Evolutionary conservation across 2,329 filamentous ascomycete species (phyloP), one percentile per base, ranked within the genome.

Genomic region (Penicillium glabrum): DNA sequence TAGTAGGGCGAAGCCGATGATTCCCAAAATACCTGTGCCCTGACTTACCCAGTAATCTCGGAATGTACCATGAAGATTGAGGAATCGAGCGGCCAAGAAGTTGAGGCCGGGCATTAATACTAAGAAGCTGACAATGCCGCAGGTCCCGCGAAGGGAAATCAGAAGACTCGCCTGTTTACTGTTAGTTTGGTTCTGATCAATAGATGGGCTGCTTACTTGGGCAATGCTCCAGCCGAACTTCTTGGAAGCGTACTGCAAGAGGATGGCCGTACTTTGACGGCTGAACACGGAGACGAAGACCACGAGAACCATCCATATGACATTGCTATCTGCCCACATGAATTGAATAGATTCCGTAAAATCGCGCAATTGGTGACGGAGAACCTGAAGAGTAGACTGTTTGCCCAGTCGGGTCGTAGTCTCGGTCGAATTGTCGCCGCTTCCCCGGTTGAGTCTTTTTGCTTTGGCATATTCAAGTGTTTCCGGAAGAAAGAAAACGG

Each of bases 191-290:
- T 41, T 23, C n/a, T 19, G n/a, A 27, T 6, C 14, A n/a, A 16
- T 16, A 23, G 16, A n/a, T 1, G 14, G 24, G 39, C 4, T 21
- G 53, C 65, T 39, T 65, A 70, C 69, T 39, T 61, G 51, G 33
- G 62, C 57, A 45, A 71, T 63, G 37, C 58, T 69, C 70, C 70
- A 72, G 21, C 65, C 24, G 43, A 69, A 71, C 21, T 65, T 67
- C 47, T 67, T 67, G 13, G 69, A 70, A 1, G 62, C 63, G 51
- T 69, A 72, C 56, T 72, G 70, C 13, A 72, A 39, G 21, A 72
- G 56, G 14, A 72, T 47, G 26, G 48, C 60, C 2, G 60, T 63
- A 3, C 63, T 65, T 45, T 66, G 61, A 19, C 58, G 59, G 43
- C 61, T 66, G 46, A 71, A 58, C 16, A 59, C 52, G 5, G 63